Conservation (phyloP, 495 filamentous ascomycete species). For the Aspergillus panamensis region DNA sequence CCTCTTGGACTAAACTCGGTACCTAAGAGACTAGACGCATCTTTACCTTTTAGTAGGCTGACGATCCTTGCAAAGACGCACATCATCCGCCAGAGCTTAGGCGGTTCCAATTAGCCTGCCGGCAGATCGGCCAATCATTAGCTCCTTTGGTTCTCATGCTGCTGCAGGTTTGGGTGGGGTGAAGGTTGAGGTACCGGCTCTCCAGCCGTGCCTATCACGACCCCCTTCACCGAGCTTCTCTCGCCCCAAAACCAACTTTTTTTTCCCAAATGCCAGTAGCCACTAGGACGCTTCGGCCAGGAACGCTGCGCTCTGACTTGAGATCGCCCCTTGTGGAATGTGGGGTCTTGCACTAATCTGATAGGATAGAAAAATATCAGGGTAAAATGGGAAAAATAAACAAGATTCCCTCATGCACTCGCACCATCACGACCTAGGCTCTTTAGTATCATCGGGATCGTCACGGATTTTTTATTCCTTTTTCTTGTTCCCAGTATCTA, state of each 20-base stretch:
- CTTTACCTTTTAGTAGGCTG: conserved; percentile 14
- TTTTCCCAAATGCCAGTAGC: conserved; percentile 17
- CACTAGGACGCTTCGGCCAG: conserved; percentile 19
- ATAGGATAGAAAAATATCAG: background rate
- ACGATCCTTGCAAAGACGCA: conserved; percentile 25
- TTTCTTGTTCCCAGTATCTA: background rate
- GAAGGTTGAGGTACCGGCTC: conserved; percentile 7
- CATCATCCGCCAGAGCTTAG: conserved; percentile 24
- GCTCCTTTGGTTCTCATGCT: too few species aligned
- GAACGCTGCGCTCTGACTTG: conserved; percentile 19
- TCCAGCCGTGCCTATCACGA: conserved; percentile 17
- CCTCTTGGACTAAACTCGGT: background rate
- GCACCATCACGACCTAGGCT: background rate
- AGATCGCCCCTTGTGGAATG: conserved; percentile 13
- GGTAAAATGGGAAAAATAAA: background rate
- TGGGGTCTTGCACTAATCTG: background rate
- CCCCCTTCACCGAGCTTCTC: conserved; percentile 1
- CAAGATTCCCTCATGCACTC: background rate
- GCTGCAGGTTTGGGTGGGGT: background rate
- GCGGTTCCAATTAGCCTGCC: conserved; percentile 2
- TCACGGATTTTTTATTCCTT: background rate
- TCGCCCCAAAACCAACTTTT: background rate
- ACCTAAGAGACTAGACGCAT: too few species aligned
- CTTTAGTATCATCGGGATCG: background rate
- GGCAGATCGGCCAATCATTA: conserved; percentile 12